Conservation (phyloP, 192 early-diverging fungal species). For the Neocallimastix lanati region DNA sequence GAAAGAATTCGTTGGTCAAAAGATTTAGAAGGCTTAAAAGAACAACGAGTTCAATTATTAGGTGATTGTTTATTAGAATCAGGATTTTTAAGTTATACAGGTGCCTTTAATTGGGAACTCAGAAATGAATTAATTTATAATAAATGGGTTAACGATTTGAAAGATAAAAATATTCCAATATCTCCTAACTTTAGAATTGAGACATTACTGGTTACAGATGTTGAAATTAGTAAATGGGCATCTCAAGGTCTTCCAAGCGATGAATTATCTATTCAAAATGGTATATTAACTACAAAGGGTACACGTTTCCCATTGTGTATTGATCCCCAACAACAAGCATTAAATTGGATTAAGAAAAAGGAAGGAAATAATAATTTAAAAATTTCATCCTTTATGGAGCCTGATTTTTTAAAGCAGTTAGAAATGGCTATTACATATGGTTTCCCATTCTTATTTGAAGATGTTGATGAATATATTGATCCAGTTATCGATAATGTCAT, state of each 20-base stretch:
- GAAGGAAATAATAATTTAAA: conserved; percentile 36
- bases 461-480: conserved; percentile 46
- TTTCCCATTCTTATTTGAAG: conserved; percentile 43
- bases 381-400: conserved; percentile 33
- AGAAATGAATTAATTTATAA: conserved; percentile 38
- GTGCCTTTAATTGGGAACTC: conserved; percentile 43
- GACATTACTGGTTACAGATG: conserved; percentile 27
- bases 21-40: conserved; percentile 28
- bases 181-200: conserved; percentile 27
- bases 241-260: conserved; percentile 40
- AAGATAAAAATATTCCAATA: conserved; percentile 17
- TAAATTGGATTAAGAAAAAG: conserved; percentile 37
- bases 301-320: conserved; percentile 42
- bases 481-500: conserved; percentile 43
- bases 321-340: conserved; percentile 40
- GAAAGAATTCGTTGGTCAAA: conserved; percentile 39
- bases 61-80: conserved; percentile 39
- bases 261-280: conserved; percentile 42
- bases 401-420: conserved; percentile 40
- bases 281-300: conserved; percentile 37
- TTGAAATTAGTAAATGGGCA: conserved; percentile 37
- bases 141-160: conserved; percentile 26
- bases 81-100: conserved; percentile 38
- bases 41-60: conserved; percentile 28
- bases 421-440: conserved; percentile 46